Base-by-base conservation (phyloP, 805 yeast species). In the Ogataea sp. region DNA sequence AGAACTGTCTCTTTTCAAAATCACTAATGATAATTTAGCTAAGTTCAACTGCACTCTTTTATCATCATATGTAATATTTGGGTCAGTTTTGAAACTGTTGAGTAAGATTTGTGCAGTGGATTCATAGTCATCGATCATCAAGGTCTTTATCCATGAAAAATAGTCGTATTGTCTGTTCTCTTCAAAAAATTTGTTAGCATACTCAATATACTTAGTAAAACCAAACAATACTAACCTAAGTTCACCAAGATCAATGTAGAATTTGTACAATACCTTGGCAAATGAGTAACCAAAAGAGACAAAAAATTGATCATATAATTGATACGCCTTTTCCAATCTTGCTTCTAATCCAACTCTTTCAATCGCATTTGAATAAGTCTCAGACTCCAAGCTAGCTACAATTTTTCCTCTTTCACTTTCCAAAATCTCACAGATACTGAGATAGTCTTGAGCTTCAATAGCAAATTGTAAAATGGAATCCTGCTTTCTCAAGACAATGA, bases 91-190 rank as follows among this genome's bases (percentile, higher is more conserved):
- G 4, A 69, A 62, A 21, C 75, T 68, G 1, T 59, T 52, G 3
- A 64, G 49, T 24, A 87, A 60, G 1, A 68, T 64, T 13, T 55
- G 49, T 1, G 80, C 62, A 0, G 88, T 90, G 2, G 58, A 51
- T 4, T 38, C 46, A 52, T 68, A 83, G 9, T 76, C 64, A 3
- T 65, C 66, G 44, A 68, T 74, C 25, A 75, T 55, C 13, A 86
- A 56, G 41, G 80, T 72, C 40, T 75, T 70, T 17, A 87, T 79
- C 96, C 96, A 88, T 2, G 85, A 70, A 37, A 84, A 70, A 31
- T 69, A 61, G 4, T 75, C 68, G 28, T 74, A 72, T 2, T 59
- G 50, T 21, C 62, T 54, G 38, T 62, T 59, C 24, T 67, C 66
- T 2, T 56, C 47, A 42, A 88, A 71, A 51, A 78, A 88, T 44